phyloP scores from a whole-genome alignment of 1,139 yeast species.

The Pichia sp. region DNA sequence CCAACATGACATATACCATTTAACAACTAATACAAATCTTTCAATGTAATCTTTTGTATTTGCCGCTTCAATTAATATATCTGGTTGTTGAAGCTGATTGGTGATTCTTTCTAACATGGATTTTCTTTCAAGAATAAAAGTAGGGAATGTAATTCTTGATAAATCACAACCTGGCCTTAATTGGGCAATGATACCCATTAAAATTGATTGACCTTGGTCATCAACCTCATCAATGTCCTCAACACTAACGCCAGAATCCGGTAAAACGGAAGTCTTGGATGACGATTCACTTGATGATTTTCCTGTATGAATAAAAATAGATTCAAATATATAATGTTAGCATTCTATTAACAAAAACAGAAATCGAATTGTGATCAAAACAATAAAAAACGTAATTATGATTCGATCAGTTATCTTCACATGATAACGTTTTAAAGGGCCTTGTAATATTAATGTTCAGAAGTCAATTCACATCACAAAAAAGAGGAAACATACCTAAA shows the following conservation, averaged over 20 bases:
- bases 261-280: conserved; percentile 1
- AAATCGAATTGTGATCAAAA: background rate
- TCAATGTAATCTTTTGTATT: conserved; percentile 47
- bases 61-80: conserved; percentile 65
- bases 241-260: conserved; percentile 17
- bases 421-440: background rate
- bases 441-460: background rate
- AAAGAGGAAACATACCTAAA: conserved; percentile 21
- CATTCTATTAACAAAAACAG: background rate
- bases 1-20: conserved; percentile 95
- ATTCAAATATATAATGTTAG: background rate
- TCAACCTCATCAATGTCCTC: conserved; percentile 90
- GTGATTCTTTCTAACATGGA: conserved; percentile 95
- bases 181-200: conserved; percentile 82
- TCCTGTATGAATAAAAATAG: conserved; percentile 14
- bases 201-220: conserved; percentile 78
- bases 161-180: conserved; percentile 89
- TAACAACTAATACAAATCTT: conserved; percentile 66
- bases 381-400: background rate
- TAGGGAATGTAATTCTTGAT: conserved; percentile 85
- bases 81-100: conserved; percentile 80
- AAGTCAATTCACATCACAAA: background rate
- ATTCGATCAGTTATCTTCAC: background rate
- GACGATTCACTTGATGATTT: conserved; percentile 8
- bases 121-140: conserved; percentile 88